Evolutionary conservation across 805 yeast species (phyloP).

Genomic region (Barnettozyma sp.): DNA sequence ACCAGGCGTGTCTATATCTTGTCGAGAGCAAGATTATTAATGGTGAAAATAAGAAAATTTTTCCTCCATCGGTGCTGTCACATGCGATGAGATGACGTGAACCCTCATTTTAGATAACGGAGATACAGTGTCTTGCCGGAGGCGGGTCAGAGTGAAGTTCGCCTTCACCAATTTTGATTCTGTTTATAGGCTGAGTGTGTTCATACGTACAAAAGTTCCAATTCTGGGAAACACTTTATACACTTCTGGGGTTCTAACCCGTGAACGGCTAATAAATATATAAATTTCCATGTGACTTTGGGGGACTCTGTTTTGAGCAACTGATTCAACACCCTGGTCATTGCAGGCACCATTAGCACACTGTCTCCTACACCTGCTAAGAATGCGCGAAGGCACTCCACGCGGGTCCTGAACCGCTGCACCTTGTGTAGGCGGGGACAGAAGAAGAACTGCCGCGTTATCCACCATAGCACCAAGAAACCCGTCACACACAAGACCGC

Average conservation of each 20-base stretch:
- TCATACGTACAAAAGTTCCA: not conserved
- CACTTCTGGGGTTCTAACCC: not conserved
- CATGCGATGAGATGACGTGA: too few relatives aligned
- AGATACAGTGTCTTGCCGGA: not conserved
- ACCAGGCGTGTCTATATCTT: too few relatives aligned
- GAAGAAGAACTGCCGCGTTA: not conserved
- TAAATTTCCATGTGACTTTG: not conserved
- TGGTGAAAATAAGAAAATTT: not conserved
- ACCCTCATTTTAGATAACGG: too few relatives aligned
- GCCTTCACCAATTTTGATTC: too few relatives aligned
- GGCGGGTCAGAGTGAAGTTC: too few relatives aligned
- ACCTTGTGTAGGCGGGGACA: not conserved
- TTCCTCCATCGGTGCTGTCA: constrained; percentile 1
- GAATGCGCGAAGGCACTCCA: not conserved
- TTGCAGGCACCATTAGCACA: not conserved
- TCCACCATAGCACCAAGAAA: not conserved
- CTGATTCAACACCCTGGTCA: not conserved
- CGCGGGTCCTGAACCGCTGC: not conserved
- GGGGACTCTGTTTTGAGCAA: not conserved
- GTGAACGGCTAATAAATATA: not conserved
- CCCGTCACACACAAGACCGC: not conserved
- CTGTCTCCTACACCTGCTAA: not conserved
- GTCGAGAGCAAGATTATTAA: not conserved
- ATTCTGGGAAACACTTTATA: not conserved
- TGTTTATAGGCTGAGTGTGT: too few relatives aligned